phyloP scores from a whole-genome alignment of 2,329 filamentous ascomycete species.

The Fusarium tupiense region DNA sequence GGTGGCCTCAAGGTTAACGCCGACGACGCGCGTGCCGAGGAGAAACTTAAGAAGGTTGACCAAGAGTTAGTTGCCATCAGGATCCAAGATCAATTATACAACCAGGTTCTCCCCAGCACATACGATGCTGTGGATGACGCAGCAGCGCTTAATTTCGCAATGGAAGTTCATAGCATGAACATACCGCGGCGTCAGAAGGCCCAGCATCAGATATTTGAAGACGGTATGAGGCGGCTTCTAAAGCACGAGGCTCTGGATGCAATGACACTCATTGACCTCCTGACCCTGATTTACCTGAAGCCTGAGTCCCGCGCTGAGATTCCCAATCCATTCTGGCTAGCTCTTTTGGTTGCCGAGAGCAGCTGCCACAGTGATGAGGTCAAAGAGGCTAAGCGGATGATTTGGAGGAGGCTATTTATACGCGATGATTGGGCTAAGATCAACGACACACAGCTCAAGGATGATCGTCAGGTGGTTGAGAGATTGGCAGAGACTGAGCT shows the following conservation, averaged over 20 bases:
- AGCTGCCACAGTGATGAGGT: constrained; percentile 66
- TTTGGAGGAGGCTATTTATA: constrained; percentile 89
- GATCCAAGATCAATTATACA: constrained; percentile 82
- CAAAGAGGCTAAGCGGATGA: constrained; percentile 66
- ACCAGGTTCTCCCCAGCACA: constrained; percentile 74
- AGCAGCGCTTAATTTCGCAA: constrained; percentile 79
- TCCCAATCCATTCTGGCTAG: constrained; percentile 78
- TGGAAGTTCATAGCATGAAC: constrained; percentile 71
- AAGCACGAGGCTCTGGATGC: constrained; percentile 76
- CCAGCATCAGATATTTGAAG: constrained; percentile 76
- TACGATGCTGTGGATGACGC: constrained; percentile 80
- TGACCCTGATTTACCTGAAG: constrained; percentile 75
- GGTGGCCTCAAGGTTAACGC: constrained; percentile 52
- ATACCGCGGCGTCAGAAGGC: constrained; percentile 69
- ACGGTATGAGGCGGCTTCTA: constrained; percentile 75
- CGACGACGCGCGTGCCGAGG: constrained; percentile 52
- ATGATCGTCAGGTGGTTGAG: constrained; percentile 73
- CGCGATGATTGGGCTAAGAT: constrained; percentile 85
- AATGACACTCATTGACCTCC: constrained; percentile 73
- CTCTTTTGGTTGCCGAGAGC: constrained; percentile 69
- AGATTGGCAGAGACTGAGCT: constrained; percentile 73
- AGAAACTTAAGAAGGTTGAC: constrained; percentile 64
- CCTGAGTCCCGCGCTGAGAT: constrained; percentile 61
- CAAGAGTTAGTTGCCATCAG: constrained; percentile 73
- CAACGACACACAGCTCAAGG: constrained; percentile 80